Conservation (phyloP, 129 eudicot species). For the Arctium lappa region DNA sequence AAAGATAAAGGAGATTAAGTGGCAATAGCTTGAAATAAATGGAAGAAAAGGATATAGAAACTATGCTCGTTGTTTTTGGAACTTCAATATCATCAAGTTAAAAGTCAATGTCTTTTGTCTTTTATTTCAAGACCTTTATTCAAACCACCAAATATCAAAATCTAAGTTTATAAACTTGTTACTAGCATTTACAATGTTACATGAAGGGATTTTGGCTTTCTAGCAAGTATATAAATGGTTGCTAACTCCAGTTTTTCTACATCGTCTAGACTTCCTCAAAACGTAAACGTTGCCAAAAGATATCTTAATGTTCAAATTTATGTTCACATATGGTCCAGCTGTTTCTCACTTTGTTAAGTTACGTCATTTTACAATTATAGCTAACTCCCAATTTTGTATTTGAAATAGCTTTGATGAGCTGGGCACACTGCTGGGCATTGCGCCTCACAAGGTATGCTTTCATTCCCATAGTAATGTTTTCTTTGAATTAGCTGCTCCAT, state of each 20-base stretch:
- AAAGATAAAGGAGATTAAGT: not conserved
- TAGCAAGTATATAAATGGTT: not conserved
- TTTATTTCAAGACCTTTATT: not conserved
- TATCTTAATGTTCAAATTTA: not conserved
- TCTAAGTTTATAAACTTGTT: not conserved
- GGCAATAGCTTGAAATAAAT: not conserved
- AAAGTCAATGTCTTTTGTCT: not conserved
- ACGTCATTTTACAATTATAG: not conserved
- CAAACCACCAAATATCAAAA: not conserved
- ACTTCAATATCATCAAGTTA: not conserved
- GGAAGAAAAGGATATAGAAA: not conserved
- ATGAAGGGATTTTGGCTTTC: not conserved
- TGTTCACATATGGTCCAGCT: not conserved
- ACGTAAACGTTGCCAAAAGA: not conserved
- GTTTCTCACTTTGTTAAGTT: not conserved
- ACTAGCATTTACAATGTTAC: not conserved
- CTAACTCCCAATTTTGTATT: not conserved
- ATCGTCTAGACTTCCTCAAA: not conserved
- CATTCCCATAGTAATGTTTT: not conserved
- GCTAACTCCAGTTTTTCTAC: not conserved
- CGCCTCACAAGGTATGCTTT: slow-evolving; percentile 80
- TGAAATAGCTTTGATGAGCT: slow-evolving; percentile 78
- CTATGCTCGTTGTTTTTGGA: not conserved
- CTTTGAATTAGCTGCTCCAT: not conserved
- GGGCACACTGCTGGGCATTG: slow-evolving; percentile 93